A percentile compares a stretch with the other conserved stretches of the same genome.
Evolutionary conservation across 176 grass and related monocot genomes (phyloP).

Genomic region (Poa annua): DNA sequence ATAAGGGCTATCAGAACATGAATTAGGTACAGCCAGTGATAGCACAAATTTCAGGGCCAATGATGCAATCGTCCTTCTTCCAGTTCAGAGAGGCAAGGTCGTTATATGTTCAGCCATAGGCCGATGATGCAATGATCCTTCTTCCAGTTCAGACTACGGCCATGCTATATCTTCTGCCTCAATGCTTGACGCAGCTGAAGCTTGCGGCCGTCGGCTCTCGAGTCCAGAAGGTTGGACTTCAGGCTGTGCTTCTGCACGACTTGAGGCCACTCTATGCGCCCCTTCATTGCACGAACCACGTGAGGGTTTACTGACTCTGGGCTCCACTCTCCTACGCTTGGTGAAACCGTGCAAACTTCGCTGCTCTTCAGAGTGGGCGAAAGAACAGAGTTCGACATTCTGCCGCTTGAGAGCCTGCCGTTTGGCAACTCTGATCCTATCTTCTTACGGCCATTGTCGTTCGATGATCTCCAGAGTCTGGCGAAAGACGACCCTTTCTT

Average conservation of each 20-base stretch:
- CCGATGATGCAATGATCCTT: conserved; percentile 6
- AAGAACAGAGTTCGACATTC: conserved; percentile 43
- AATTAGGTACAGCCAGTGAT: conserved; percentile 18
- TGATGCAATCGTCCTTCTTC: conserved; percentile 2
- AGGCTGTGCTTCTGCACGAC: conserved; percentile 59
- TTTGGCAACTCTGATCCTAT: conserved; percentile 17
- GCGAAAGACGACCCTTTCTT: conserved; percentile 61
- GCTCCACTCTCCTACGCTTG: conserved; percentile 60
- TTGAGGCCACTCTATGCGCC: conserved; percentile 52
- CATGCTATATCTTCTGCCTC: conserved; percentile 72
- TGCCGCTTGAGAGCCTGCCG: conserved; percentile 51
- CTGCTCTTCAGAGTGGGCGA: conserved; percentile 54
- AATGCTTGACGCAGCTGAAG: conserved; percentile 68
- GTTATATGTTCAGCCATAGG: neutral
- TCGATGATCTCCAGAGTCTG: conserved; percentile 80
- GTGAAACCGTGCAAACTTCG: conserved; percentile 58
- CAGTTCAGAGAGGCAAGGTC: neutral
- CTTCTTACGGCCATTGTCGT: conserved; percentile 45
- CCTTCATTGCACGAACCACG: conserved; percentile 49
- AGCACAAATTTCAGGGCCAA: neutral
- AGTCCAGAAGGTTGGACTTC: conserved; percentile 66
- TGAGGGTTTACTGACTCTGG: conserved; percentile 59
- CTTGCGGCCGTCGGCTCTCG: conserved; percentile 63
- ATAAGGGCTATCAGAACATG: conserved; percentile 39
- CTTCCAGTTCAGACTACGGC: neutral